Percentiles rank a stretch among this genome's conserved stretches.
Evolutionary conservation across 2,329 filamentous ascomycete genomes (phyloP).

Genomic region (Hypoxylon sp.): DNA sequence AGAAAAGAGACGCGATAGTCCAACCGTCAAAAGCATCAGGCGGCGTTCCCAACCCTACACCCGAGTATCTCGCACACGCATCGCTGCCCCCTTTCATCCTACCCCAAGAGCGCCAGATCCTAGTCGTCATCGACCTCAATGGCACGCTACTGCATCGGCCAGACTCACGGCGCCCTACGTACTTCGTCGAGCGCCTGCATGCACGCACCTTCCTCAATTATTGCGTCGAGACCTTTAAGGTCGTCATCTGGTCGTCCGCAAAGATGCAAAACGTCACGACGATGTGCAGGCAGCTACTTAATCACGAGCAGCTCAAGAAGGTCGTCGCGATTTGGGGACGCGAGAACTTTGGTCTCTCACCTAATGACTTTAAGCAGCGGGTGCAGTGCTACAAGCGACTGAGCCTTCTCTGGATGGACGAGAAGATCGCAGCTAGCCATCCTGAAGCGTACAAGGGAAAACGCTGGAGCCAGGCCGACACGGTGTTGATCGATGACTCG

Average conservation of each 20-base stretch:
- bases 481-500: conserved; percentile 90
- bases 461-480: conserved; percentile 86
- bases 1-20: conserved; percentile 31
- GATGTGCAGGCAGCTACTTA: conserved; percentile 78
- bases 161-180: conserved; percentile 62
- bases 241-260: conserved; percentile 94
- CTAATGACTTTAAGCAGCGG: conserved; percentile 74
- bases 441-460: conserved; percentile 58
- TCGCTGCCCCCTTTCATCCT: conserved; percentile 60
- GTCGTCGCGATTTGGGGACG: conserved; percentile 84
- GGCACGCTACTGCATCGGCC: conserved; percentile 87
- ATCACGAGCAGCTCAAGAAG: conserved; percentile 63
- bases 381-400: conserved; percentile 94
- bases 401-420: conserved; percentile 76
- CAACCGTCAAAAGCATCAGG: conserved; percentile 60
- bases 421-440: conserved; percentile 60
- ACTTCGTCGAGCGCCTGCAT: conserved; percentile 77
- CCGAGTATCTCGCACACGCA: conserved; percentile 72
- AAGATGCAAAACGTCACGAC: conserved; percentile 77
- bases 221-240: conserved; percentile 79
- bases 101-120: conserved; percentile 70
- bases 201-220: conserved; percentile 79
- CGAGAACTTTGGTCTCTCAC: conserved; percentile 78
- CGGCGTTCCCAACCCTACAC: conserved; percentile 72
- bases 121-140: conserved; percentile 93